Base-by-base conservation (phyloP, 108 stramenopile species). In the Pseudonitzschia pungens region DNA sequence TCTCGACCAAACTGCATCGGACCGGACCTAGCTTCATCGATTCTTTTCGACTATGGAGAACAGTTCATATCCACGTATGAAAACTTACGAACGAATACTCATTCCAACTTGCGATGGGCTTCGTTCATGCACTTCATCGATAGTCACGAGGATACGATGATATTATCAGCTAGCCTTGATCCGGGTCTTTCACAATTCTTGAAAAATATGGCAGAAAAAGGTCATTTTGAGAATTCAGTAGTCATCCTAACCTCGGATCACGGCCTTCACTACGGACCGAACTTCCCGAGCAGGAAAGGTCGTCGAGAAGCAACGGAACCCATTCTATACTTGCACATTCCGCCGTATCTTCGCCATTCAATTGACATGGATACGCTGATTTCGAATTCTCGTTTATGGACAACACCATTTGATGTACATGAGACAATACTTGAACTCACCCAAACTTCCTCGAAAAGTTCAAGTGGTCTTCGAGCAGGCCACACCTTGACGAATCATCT, bases 211-310 rank as follows among this genome's bases (percentile, higher is more conserved):
- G 48, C 12, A 21, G 31, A 16, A 2, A 12, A 50, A 18, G 69
- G 14, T 18, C 14, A 41, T 7, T 71, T 74, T 28, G 52, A 81
- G 9, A 70, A 82, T 65, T 82, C 86, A 41, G 44, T 82, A 27
- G 40, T 86, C 41, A 21, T 84, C 4, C 31, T 86, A 28, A 42
- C 68, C 15, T 86, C 86, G 1, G 86, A 86, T 71, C 86, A 86
- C 45, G 86, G 86, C 15, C 77, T 86, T 42, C 86, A 86, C 51
- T 86, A 86, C 41, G 86, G 86, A 1, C 74, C 81, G 21, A 74
- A 69, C 50, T 78, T 84, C 50, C 67, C 69, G 42, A 76, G 74
- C 2, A 51, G 40, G 36, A 21, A 71, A 24, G 85, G 80, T n/a
- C 42, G 62, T 24, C 60, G 48, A 41, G 83, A 86, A 69, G 69